Percentiles rank a stretch among this genome's conserved stretches.
phyloP scores from a whole-genome alignment of 345 rosid species.

The Firmiana major region DNA sequence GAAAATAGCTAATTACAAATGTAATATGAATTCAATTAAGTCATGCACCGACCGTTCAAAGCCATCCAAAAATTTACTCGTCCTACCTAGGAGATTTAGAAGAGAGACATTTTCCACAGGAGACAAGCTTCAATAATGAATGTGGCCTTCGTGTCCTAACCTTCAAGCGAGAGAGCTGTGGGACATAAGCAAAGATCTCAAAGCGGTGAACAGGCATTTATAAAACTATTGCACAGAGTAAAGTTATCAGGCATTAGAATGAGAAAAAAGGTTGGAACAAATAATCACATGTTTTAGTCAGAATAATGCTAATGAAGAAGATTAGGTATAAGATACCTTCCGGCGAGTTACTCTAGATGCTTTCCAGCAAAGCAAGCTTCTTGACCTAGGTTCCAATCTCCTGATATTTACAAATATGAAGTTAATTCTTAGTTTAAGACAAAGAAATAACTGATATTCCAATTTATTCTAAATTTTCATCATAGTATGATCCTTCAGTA shows the following conservation, averaged over 20 bases:
- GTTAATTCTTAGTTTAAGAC: neutral
- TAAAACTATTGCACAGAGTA: neutral
- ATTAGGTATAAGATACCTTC: conserved; percentile 44
- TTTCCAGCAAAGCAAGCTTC: conserved; percentile 92
- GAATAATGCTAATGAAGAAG: neutral
- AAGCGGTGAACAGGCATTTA: neutral
- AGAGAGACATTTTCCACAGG: conserved; percentile 69
- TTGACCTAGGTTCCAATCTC: conserved; percentile 85
- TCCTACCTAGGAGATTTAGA: conserved; percentile 56
- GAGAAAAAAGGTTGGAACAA: neutral
- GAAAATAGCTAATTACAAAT: conserved; percentile 40
- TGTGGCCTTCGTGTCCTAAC: conserved; percentile 48
- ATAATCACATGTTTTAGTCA: neutral
- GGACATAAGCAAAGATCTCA: neutral
- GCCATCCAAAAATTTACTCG: conserved; percentile 10
- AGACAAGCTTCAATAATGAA: conserved; percentile 64
- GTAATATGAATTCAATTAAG: conserved; percentile 15
- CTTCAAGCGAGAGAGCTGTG: conserved; percentile 70
- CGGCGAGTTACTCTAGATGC: conserved; percentile 53
- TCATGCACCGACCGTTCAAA: conserved; percentile 14
- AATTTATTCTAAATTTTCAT: neutral
- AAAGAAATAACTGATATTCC: neutral
- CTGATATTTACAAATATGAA: conserved; percentile 37
- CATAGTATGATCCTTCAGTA: neutral
- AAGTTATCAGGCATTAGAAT: neutral